Evolutionary conservation across 1,139 yeast genomes (phyloP), one percentile per base, ranked within the genome.

Genomic region (Kodamaea plutei): DNA sequence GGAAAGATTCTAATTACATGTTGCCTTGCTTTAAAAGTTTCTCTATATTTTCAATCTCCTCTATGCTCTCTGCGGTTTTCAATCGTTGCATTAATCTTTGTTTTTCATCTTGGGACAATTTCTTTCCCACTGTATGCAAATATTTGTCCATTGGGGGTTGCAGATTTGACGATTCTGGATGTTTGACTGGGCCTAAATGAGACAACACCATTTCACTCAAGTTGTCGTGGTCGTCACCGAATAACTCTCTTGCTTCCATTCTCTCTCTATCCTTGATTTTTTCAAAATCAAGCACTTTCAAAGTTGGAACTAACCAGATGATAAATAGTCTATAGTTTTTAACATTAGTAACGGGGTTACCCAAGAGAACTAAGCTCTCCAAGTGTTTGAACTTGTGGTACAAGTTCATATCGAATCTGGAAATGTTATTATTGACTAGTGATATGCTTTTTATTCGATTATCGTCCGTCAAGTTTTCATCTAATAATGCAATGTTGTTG

Each of bases 1-100:
- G n/a, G n/a, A n/a, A n/a, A n/a, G n/a, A n/a, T n/a, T n/a, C n/a
- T n/a, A n/a, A n/a, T n/a, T n/a, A n/a, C n/a, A n/a, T n/a, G n/a
- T 11, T 11, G 5, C 73, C 74, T 26, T 53, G 58, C 31, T 61
- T 55, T 33, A 75, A 52, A 2, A 70, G 63, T 20, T 61, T 59
- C 51, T 85, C 95, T 17, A 88, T 73, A 31, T 76, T 59, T 40
- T 81, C 85, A 9, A 88, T 81, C 43, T 88, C 96, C 9, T 72
- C 83, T 38, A 88, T 53, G 32, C 80, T 77, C 4, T 76, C 67
- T 1, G 96, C 94, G 20, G 57, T 60, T 33, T 69, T 69, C 34
- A 88, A 60, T 37, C 76, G 70, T 28, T 61, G 53, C 41, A 79
- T 65, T 29, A 88, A 55, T 32, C 58, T 58, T 10, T 56, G 55